phyloP scores from a whole-genome alignment of 2,329 filamentous ascomycete species.

The Xylaria hypoxylon region DNA sequence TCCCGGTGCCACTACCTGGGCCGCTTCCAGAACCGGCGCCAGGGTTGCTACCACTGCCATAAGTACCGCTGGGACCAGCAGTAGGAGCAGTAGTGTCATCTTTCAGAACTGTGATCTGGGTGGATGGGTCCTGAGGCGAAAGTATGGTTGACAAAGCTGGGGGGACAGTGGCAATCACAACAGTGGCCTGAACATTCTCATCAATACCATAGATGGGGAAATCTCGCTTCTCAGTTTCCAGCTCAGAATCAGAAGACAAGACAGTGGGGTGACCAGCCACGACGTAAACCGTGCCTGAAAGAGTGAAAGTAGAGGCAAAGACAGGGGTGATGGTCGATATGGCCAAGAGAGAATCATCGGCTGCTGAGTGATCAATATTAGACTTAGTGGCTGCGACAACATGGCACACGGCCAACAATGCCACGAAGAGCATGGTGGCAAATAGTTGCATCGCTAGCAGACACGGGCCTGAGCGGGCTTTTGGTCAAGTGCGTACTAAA shows the following conservation, averaged over 20 bases:
- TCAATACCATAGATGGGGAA: not conserved
- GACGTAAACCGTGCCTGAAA: slow-evolving; percentile 28
- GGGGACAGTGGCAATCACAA: slow-evolving; percentile 33
- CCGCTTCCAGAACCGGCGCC: slow-evolving; percentile 20
- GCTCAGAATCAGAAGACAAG: slow-evolving; percentile 14
- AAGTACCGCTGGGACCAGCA: slow-evolving; percentile 32
- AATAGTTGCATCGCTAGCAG: slow-evolving; percentile 27
- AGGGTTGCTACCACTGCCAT: slow-evolving; percentile 28
- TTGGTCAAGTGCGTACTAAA: slow-evolving; percentile 5
- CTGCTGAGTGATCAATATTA: not conserved
- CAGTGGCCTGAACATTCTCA: slow-evolving; percentile 31
- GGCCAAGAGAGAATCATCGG: not conserved
- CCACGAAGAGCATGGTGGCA: slow-evolving; percentile 33
- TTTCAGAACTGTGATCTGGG: slow-evolving; percentile 20
- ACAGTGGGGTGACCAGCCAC: slow-evolving; percentile 5
- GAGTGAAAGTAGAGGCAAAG: slow-evolving; percentile 24
- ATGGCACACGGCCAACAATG: slow-evolving; percentile 41
- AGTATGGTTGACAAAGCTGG: slow-evolving; percentile 29
- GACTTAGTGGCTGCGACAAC: slow-evolving; percentile 21
- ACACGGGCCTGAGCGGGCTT: not conserved
- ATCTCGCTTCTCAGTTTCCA: slow-evolving; percentile 20
- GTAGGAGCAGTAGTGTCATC: slow-evolving; percentile 5
- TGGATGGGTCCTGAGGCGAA: slow-evolving; percentile 18
- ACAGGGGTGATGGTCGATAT: slow-evolving; percentile 14
- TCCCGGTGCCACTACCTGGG: slow-evolving; percentile 18